Base-by-base conservation (phyloP, 73 alveolate genomes). In the Paramecium tetraurelia region DNA sequence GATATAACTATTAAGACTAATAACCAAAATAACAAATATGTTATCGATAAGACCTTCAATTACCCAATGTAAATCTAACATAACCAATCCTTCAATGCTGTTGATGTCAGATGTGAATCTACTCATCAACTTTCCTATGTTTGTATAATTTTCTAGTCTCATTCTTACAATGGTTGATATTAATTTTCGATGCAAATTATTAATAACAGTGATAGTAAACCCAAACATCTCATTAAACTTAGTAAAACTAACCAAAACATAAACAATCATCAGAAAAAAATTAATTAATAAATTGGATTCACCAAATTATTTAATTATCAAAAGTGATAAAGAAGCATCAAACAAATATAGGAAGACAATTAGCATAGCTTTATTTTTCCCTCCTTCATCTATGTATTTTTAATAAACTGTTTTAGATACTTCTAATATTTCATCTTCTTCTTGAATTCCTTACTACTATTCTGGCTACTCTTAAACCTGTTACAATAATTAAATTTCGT, bases 1-100 rank as follows among this genome's bases (percentile, higher is more conserved):
- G n/a, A 80, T 48, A 11, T 80, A 40, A 18, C 57, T 80, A 46
- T 46, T 80, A 4, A 80, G 20, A 24, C 90, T 80, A 20, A 80
- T 41, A 4, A 80, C 33, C 21, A 80, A 12, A 12, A 80, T 80
- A 46, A 80, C 75, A 44, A 80, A 80, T 3, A 80, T 27, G 29
- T 80, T 80, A 80, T 80, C 90, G 1, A 80, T 80, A 5, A 46
- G 29, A 21, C 90, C 90, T 80, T 80, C 90, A 31, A 48, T 35
- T 4, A 80, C 90, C 90, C 90, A 80, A 44, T 41, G 70, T 11
- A 80, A 11, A 46, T 80, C 90, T 14, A 80, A 27, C 90, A 80
- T 80, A 18, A 46, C 90, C 90, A 80, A 44, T n/a, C 46, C 43
- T 80, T 80, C 90, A 80, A 80, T 80, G 46, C 43, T 80, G 46